These are phyloP conservation scores for Aspergillus sclerotioniger DNA, from an alignment of 495 filamentous ascomycete genomes.

Conservation along the genomic window DNA sequence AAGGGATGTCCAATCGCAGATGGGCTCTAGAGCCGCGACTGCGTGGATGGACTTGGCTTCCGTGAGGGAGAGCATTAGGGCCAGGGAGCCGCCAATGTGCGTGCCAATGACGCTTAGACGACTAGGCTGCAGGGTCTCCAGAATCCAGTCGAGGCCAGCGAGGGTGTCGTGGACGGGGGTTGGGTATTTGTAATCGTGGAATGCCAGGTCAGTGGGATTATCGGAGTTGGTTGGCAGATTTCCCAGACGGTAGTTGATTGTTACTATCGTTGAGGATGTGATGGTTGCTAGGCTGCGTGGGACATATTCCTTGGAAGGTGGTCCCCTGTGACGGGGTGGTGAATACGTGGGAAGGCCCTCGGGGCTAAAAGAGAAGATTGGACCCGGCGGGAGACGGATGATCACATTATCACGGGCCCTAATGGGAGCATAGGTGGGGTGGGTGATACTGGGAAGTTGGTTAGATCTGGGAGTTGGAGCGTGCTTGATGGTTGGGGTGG, in stretches of 20 bases:
- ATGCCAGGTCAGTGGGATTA: not conserved
- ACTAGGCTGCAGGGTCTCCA: constrained; percentile 26
- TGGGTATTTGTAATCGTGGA: constrained; percentile 31
- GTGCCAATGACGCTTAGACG: constrained; percentile 51
- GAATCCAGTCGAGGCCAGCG: constrained; percentile 40
- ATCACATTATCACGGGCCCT: constrained; percentile 27
- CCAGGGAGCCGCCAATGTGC: constrained; percentile 55
- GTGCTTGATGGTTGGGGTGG: not conserved
- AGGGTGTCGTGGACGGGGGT: constrained; percentile 45
- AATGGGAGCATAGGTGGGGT: constrained; percentile 11
- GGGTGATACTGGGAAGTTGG: constrained; percentile 25
- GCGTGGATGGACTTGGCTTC: constrained; percentile 47
- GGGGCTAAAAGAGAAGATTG: constrained; percentile 22
- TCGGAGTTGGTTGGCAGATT: not conserved
- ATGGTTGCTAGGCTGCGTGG: constrained; percentile 23
- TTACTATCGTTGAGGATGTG: constrained; percentile 37
- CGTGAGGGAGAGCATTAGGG: constrained; percentile 58
- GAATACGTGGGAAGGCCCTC: not conserved
- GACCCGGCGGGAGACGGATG: constrained; percentile 39
- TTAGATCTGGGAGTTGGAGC: not conserved
- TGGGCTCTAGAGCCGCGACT: constrained; percentile 33
- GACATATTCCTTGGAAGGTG: constrained; percentile 16
- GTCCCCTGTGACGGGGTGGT: not conserved
- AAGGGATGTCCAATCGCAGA: constrained; percentile 43
- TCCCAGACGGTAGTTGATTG: constrained; percentile 45